Base-by-base conservation (phyloP, 257 asterid genomes). In the Fraxinus pennsylvanica region DNA sequence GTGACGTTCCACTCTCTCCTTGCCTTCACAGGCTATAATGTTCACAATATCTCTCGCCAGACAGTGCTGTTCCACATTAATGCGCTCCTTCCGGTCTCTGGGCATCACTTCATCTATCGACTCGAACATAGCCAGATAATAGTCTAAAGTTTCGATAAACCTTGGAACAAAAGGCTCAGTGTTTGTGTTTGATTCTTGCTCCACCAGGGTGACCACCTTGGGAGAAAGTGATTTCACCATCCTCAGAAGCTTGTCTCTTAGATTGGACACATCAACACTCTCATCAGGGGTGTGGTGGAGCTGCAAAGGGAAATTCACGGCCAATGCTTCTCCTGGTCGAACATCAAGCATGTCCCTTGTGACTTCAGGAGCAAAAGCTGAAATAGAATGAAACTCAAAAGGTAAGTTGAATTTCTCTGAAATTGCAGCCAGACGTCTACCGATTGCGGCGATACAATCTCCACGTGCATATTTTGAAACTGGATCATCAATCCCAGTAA, bases 401-500 rank as follows among this genome's bases (percentile, higher is more conserved):
- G 73, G 45, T 30, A 68, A 32, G 73, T 36, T 36, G 25, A 68
- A 32, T 68, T 29, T 68, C 29, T 68, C 12, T 3, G 73, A 68
- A 36, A 68, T 68, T 36, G 73, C 45, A 30, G 73, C 73, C 45
- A 68, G 10, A 17, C 45, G 45, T 30, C 22, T 36, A 43, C 73
- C 45, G 2, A 68, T 22, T 30, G 22, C n/a, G 25, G 39, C 73
- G 3, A 68, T 43, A 36, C 73, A 12, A 30, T 30, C 39, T 36
- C 73, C 73, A 4, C 73, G 73, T 1, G 73, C 73, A 32, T 68
- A 68, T 68, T 68, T 68, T 30, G 73, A 68, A 68, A 68, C 73
- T 30, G 73, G 73, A n/a, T 68, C 73, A 5, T 68, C 73, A 36
- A 68, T 30, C 9, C 25, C 25, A 29, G 73, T 68, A 17, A 68